Evolutionary conservation across 2,329 filamentous ascomycete species (phyloP).

Genomic region (Beauveria brongniartii): DNA sequence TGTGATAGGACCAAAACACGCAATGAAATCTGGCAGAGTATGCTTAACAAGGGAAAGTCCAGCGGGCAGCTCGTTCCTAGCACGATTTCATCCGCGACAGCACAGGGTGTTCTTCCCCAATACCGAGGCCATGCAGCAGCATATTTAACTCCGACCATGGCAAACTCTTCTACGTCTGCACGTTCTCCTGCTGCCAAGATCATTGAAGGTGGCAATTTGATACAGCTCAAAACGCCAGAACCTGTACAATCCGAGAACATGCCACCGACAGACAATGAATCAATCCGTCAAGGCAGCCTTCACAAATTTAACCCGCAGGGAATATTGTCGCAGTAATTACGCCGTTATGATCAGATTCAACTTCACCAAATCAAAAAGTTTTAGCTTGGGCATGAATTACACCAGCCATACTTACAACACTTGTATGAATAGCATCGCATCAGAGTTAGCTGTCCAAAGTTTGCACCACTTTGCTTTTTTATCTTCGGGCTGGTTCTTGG

Average conservation of each 20-base stretch:
- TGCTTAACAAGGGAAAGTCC: conserved; percentile 44
- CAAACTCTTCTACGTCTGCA: conserved; percentile 28
- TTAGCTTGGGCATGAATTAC: conserved; percentile 13
- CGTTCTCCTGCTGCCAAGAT: conserved; percentile 22
- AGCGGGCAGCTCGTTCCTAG: conserved; percentile 38
- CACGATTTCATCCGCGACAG: conserved; percentile 44
- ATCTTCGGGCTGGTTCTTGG: conserved; percentile 3
- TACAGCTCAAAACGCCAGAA: conserved; percentile 11
- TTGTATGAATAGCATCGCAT: conserved; percentile 14
- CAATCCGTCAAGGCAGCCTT: conserved; percentile 10
- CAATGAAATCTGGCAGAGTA: conserved; percentile 40
- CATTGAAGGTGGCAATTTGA: conserved; percentile 17
- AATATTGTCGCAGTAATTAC: conserved; percentile 8
- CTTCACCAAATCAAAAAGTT: conserved; percentile 11
- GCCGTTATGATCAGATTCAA: conserved; percentile 6
- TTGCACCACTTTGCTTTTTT: conserved; percentile 4
- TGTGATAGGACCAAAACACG: conserved; percentile 29
- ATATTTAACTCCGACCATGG: conserved; percentile 37
- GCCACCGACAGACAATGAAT: conserved; percentile 21
- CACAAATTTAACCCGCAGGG: conserved; percentile 9
- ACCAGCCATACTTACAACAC: conserved; percentile 11
- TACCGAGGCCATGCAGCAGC: conserved; percentile 45
- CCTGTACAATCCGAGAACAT: conserved; percentile 33
- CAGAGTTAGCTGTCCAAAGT: conserved; percentile 11
- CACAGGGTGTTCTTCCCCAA: conserved; percentile 45